These are phyloP conservation scores for Abortiporus biennis DNA, from an alignment of 1,284 basidiomycete species.

Conservation along the genomic window DNA sequence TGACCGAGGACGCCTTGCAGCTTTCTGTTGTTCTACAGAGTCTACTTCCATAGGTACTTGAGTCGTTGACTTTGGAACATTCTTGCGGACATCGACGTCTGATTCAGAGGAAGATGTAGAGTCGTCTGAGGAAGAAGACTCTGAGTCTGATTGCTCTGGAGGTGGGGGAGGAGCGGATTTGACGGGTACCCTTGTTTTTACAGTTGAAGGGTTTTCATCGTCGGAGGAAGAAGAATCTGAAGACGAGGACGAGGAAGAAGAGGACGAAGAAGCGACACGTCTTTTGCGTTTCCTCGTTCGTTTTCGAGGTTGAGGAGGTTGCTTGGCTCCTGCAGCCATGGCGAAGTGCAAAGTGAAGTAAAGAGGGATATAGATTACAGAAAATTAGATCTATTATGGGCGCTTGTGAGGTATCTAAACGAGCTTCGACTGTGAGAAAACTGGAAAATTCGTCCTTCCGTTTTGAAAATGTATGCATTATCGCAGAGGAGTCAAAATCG, in stretches of 20 bases:
- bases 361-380: no score
- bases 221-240: conserved; percentile 16
- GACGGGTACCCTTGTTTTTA: conserved; percentile 8
- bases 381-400: conserved; percentile 6
- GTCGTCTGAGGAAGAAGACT: conserved; percentile 16
- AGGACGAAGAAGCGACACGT: conserved; percentile 31
- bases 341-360: conserved; percentile 2
- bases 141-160: conserved; percentile 10
- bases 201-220: conserved; percentile 1
- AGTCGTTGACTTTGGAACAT: conserved; percentile 1
- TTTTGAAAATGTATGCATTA: no score
- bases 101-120: conserved; percentile 15
- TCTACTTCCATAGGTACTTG: conserved; percentile 6
- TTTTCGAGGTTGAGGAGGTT: conserved; percentile 21
- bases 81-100: conserved; percentile 6
- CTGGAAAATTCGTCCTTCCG: conserved; percentile 1
- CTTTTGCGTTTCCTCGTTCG: conserved; percentile 35
- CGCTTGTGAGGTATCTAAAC: conserved; percentile 2
- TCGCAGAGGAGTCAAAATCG: neutral
- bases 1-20: conserved; percentile 2
- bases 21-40: neutral
- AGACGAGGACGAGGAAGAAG: conserved; percentile 26
- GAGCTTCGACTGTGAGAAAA: neutral
- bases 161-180: no score
- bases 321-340: conserved; percentile 19